Evolutionary conservation across 2,329 filamentous ascomycete genomes (phyloP).

Genomic region (Scedosporium minutisporum): DNA sequence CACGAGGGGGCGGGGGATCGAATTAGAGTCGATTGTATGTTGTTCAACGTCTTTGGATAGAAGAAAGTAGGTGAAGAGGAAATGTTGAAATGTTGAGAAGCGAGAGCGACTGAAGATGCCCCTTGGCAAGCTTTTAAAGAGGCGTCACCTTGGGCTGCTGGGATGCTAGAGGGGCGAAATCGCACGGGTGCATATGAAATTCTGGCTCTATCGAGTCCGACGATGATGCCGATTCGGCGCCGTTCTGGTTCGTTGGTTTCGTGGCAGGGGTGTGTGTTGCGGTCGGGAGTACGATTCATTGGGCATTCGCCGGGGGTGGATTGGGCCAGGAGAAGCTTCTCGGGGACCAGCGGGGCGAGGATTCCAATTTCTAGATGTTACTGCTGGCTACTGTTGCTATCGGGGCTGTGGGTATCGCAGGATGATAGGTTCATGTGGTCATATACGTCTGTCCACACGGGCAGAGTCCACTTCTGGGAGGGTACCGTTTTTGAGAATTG

Average conservation of each 20-base stretch:
- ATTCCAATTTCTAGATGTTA: background rate
- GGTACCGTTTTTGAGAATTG: background rate
- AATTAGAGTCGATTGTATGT: too few species aligned
- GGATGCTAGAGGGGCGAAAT: background rate
- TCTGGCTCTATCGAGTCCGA: background rate
- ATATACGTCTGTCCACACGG: background rate
- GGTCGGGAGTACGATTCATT: background rate
- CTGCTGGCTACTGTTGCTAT: background rate
- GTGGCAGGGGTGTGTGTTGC: background rate
- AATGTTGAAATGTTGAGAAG: background rate
- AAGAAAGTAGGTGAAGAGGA: background rate
- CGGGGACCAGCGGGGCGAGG: background rate
- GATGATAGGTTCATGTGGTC: background rate
- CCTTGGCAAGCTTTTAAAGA: background rate
- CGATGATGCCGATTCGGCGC: background rate
- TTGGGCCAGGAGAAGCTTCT: background rate
- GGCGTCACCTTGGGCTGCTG: background rate
- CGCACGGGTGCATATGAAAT: background rate
- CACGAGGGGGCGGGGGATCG: background rate
- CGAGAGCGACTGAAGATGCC: background rate
- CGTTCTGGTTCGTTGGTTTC: background rate
- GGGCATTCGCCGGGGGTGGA: background rate
- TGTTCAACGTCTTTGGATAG: too few species aligned
- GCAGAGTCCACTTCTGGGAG: background rate
- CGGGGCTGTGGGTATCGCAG: background rate